Conservation (phyloP, 1,284 basidiomycete genomes). For the Entoloma clypeatum region DNA sequence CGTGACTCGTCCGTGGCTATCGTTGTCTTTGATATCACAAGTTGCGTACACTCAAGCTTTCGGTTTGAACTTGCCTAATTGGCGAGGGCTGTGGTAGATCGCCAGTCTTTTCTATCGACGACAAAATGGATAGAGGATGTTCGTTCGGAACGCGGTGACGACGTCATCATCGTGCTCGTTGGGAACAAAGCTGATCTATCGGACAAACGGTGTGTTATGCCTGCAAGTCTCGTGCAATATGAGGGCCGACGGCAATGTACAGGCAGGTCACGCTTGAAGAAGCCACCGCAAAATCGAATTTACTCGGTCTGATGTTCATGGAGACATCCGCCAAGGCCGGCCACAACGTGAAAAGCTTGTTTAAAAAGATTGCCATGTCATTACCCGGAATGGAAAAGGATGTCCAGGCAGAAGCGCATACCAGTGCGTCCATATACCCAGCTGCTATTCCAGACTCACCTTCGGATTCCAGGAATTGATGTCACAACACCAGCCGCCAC, state of each 20-base stretch:
- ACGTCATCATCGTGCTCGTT: conserved; percentile 98
- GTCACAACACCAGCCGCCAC: conserved; percentile 62
- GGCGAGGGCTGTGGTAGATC: conserved; percentile 66
- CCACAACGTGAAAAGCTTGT: conserved; percentile 98
- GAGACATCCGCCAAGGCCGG: conserved; percentile 99
- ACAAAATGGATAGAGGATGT: conserved; percentile 99
- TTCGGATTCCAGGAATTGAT: conserved; percentile 70
- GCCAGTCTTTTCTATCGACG: conserved; percentile 95
- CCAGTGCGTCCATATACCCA: conserved; percentile 49
- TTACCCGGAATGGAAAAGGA: conserved; percentile 95
- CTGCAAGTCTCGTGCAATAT: conserved; percentile 1
- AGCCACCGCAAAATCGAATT: conserved; percentile 89
- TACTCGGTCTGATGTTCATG: conserved; percentile 97
- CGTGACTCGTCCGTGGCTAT: conserved; percentile 98
- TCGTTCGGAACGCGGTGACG: conserved; percentile 93
- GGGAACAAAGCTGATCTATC: conserved; percentile 99
- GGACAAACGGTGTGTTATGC: conserved; percentile 70
- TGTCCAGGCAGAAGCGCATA: conserved; percentile 62
- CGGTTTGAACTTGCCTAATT: no score
- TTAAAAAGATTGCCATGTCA: conserved; percentile 99
- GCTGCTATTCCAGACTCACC: conserved; percentile 8
- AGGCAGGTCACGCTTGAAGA: conserved; percentile 99
- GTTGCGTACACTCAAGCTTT: no score
- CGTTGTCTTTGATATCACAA: conserved; percentile 98
- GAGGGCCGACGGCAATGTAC: conserved; percentile 2